These are phyloP conservation scores for Fusarium sp. DNA, from an alignment of 2,329 filamentous ascomycete genomes.

Conservation along the genomic window DNA sequence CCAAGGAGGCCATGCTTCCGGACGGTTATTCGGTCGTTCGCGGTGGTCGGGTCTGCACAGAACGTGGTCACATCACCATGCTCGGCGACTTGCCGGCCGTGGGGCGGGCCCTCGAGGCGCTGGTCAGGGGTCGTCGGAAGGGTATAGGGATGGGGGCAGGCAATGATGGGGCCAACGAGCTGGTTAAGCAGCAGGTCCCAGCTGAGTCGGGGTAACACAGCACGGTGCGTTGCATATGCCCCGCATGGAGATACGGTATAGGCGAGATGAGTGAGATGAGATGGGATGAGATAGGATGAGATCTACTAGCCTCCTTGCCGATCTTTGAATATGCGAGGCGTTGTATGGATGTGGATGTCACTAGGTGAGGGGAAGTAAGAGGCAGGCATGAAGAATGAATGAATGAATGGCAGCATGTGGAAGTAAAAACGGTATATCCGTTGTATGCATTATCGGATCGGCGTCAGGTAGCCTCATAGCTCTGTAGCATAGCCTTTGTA, in stretches of 20 bases:
- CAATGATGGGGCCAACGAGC: slow-evolving; percentile 11
- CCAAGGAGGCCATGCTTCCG: slow-evolving; percentile 86
- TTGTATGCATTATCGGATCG: slow-evolving; percentile 30
- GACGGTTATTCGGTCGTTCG: slow-evolving; percentile 80
- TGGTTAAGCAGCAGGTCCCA: slow-evolving; percentile 9
- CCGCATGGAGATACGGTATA: slow-evolving; percentile 18
- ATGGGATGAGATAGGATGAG: slow-evolving; percentile 9
- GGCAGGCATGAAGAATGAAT: not conserved
- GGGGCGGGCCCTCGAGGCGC: slow-evolving; percentile 76
- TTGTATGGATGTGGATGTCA: not conserved
- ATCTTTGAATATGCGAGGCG: not conserved
- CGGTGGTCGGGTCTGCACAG: slow-evolving; percentile 81
- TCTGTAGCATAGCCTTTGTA: slow-evolving; percentile 22
- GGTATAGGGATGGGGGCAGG: slow-evolving; percentile 74
- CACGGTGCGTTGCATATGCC: slow-evolving; percentile 10
- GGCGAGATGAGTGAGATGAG: not conserved
- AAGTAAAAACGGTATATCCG: slow-evolving; percentile 9
- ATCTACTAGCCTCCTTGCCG: not conserved
- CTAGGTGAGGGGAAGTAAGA: not conserved
- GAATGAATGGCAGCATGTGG: slow-evolving; percentile 7
- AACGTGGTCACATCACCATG: slow-evolving; percentile 88
- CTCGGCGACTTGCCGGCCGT: slow-evolving; percentile 87
- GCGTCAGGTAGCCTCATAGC: slow-evolving; percentile 22
- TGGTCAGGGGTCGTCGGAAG: slow-evolving; percentile 74
- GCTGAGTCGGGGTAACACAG: slow-evolving; percentile 26